Base-by-base conservation (phyloP, 2,329 filamentous ascomycete species). In the Huntiella omanensis region DNA sequence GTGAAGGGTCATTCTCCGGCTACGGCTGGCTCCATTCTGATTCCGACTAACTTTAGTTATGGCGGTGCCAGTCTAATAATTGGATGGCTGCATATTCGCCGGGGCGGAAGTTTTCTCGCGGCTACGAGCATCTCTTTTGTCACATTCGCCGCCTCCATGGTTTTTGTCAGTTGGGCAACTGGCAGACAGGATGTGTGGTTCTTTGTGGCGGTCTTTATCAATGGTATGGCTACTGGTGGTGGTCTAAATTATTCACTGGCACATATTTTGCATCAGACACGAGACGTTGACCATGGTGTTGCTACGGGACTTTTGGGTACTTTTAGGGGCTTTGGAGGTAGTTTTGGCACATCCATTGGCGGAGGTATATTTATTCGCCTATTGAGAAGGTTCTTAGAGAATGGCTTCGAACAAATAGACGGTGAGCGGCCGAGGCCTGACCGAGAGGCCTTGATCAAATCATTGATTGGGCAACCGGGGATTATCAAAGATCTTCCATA, bases 31-130 rank as follows among this genome's bases (percentile, higher is more conserved):
- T 70, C 80, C 3, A 78, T 88, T 33, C 69, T 92, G 5, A 73
- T 92, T 40, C 83, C 85, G 0, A 91, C 84, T 0, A 92, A 92
- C 59, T 57, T 75, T 4, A 85, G 83, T 1, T 92, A 92, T 55
- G 83, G 77, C 1, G 54, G 72, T 2, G 85, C 84, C 17, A 82
- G 83, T 0, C 61, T 92, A 0, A 52, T 83, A 4, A 78, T 80
- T 11, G 85, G 85, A 6, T 75, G 71, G 60, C 62, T 91, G 12
- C 85, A 92, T 57, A 80, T 92, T 54, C 75, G 75, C 15, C 75
- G 80, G 15, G 65, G 69, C 1, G 80, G 80, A 1, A 79, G 77
- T 52, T 93, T 85, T 59, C 92, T 81, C 64, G 54, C 71, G 47
- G 69, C 80, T 2, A 73, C 66, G 40, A 51, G 85, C 3, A 53